Percentiles rank a stretch among this genome's conserved stretches.
phyloP scores from a whole-genome alignment of 164 flowering plant species.

The Umbilicus rupestris region DNA sequence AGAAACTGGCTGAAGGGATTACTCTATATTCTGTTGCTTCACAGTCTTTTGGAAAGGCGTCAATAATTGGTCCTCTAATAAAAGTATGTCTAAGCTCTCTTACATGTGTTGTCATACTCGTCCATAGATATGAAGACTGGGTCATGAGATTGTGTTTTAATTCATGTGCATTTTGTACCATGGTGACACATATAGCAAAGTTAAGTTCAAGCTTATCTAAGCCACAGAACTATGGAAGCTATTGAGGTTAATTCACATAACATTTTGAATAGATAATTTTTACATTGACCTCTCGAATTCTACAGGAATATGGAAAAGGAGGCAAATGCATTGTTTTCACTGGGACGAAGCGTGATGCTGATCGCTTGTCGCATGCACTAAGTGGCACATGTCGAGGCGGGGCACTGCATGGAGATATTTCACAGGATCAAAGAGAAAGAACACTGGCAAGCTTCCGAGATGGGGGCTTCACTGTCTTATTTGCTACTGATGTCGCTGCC shows the following conservation, averaged over 20 bases:
- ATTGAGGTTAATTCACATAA: too few relatives aligned
- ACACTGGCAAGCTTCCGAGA: slow-evolving; percentile 73
- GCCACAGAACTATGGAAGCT: too few relatives aligned
- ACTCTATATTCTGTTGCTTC: not conserved
- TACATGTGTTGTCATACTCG: too few relatives aligned
- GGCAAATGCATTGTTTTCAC: too few relatives aligned
- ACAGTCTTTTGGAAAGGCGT: not conserved
- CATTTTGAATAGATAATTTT: too few relatives aligned
- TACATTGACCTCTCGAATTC: too few relatives aligned
- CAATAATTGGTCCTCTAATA: slow-evolving; percentile 3
- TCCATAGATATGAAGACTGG: too few relatives aligned
- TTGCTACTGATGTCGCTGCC: slow-evolving; percentile 7
- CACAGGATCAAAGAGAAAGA: slow-evolving; percentile 66
- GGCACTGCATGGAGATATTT: slow-evolving; percentile 87
- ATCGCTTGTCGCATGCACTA: slow-evolving; percentile 60
- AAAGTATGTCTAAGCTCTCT: not conserved
- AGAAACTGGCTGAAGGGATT: slow-evolving; percentile 6
- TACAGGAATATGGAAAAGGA: slow-evolving; percentile 93
- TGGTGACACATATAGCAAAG: too few relatives aligned
- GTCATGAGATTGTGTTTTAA: too few relatives aligned
- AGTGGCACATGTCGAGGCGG: slow-evolving; percentile 46
- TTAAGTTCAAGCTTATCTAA: too few relatives aligned
- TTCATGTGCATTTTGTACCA: too few relatives aligned
- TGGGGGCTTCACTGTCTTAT: not conserved
- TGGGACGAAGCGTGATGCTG: slow-evolving; percentile 93